Conservation (phyloP, 2,329 filamentous ascomycete genomes). For the Westerdykella aurantiaca region DNA sequence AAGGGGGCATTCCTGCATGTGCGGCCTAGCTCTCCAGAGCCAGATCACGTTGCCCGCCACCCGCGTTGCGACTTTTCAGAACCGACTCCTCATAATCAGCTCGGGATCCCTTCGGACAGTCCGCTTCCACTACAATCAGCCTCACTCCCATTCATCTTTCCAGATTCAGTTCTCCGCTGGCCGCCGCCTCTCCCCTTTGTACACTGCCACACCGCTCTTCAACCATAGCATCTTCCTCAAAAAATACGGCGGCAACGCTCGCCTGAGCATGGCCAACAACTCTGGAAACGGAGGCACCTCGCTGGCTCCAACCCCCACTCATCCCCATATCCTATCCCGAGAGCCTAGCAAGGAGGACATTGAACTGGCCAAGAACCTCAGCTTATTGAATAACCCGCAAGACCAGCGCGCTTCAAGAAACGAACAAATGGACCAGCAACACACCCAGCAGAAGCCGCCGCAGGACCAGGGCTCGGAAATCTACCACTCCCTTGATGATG, state of each 20-base stretch:
- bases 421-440: constrained; percentile 10
- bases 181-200: no score
- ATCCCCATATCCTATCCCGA: constrained; percentile 36
- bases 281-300: constrained; percentile 32
- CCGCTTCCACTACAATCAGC: no score
- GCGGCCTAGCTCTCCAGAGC: neutral
- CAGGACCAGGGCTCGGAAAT: constrained; percentile 26
- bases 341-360: constrained; percentile 47
- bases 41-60: constrained; percentile 23
- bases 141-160: no score
- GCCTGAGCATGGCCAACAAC: constrained; percentile 21
- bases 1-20: no score
- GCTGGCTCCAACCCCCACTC: constrained; percentile 33
- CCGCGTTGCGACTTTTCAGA: constrained; percentile 3
- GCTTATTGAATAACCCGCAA: constrained; percentile 42
- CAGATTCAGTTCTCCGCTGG: no score
- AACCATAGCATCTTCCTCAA: no score
- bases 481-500: constrained; percentile 39
- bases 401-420: constrained; percentile 20
- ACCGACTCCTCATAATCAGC: constrained; percentile 5
- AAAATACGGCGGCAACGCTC: no score
- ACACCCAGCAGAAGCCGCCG: constrained; percentile 10
- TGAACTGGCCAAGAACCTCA: constrained; percentile 45
- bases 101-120: neutral
- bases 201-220: no score